These are phyloP conservation scores for Penicillium mononematosum DNA, from an alignment of 495 filamentous ascomycete genomes.

Conservation along the genomic window DNA sequence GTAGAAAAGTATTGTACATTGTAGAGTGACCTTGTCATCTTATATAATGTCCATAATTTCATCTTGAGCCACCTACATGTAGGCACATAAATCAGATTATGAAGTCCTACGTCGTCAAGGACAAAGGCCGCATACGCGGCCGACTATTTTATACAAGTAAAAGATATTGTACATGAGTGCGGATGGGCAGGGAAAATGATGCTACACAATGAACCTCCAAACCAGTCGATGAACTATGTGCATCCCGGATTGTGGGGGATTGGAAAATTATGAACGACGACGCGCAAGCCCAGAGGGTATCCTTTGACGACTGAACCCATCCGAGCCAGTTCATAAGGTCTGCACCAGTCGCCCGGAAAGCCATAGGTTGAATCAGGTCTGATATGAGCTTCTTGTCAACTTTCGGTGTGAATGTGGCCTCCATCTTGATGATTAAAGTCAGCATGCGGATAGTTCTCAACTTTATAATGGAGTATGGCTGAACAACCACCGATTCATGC, in stretches of 20 bases:
- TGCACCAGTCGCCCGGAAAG: neutral
- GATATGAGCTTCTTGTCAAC: neutral
- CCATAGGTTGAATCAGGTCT: neutral
- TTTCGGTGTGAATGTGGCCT: neutral
- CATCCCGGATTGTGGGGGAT: too few relatives aligned
- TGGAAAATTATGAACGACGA: neutral
- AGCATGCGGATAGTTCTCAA: neutral
- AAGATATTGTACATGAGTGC: conserved; percentile 1
- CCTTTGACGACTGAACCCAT: too few relatives aligned
- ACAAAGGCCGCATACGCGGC: neutral
- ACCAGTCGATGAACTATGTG: conserved; percentile 1
- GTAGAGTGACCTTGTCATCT: too few relatives aligned
- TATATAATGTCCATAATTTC: too few relatives aligned
- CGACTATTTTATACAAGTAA: neutral
- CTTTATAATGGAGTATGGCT: neutral
- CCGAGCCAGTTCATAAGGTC: neutral
- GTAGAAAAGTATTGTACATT: neutral
- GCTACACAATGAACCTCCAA: conserved; percentile 1
- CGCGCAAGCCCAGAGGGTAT: neutral
- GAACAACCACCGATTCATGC: neutral
- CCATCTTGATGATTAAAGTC: neutral
- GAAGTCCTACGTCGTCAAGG: neutral
- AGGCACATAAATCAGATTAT: too few relatives aligned
- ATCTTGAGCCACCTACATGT: too few relatives aligned
- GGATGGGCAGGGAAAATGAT: neutral